These are phyloP conservation scores for Metrosideros polymorpha DNA, from an alignment of 441 rosid genomes.

Conservation along the genomic window DNA sequence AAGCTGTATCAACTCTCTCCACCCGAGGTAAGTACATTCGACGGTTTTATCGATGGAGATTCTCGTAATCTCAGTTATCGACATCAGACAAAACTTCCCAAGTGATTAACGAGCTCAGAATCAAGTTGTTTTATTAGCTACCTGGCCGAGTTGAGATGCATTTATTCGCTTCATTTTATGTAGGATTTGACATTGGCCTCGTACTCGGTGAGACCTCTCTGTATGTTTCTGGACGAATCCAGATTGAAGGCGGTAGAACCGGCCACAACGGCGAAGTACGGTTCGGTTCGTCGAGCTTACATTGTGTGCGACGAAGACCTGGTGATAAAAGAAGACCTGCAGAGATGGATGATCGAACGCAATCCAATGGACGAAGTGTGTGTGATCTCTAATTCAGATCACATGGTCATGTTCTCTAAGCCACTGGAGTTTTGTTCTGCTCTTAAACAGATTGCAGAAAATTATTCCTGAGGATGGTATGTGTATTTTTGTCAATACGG, in stretches of 20 bases:
- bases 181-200: constrained; percentile 20
- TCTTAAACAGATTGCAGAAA: constrained; percentile 18
- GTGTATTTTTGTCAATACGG: not conserved
- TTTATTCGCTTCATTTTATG: not conserved
- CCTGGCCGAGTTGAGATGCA: not conserved
- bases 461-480: not conserved
- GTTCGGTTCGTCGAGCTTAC: constrained; percentile 19
- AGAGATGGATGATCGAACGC: constrained; percentile 24
- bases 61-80: accelerated
- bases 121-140: not conserved
- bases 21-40: constrained; percentile 12
- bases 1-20: constrained; percentile 28
- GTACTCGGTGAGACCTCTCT: constrained; percentile 12
- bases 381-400: constrained; percentile 23
- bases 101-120: not conserved
- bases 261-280: constrained; percentile 7
- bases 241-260: not conserved
- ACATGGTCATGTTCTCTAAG: constrained; percentile 33
- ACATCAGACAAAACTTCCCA: not conserved
- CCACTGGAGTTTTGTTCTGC: constrained; percentile 13
- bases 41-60: not conserved
- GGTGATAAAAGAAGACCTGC: not conserved
- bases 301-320: constrained; percentile 11
- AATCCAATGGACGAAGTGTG: constrained; percentile 12
- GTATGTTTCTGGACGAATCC: not conserved